These are phyloP conservation scores for Lunularia cruciata DNA, from an alignment of 225 moss, liverwort and hornwort genomes.

Conservation along the genomic window DNA sequence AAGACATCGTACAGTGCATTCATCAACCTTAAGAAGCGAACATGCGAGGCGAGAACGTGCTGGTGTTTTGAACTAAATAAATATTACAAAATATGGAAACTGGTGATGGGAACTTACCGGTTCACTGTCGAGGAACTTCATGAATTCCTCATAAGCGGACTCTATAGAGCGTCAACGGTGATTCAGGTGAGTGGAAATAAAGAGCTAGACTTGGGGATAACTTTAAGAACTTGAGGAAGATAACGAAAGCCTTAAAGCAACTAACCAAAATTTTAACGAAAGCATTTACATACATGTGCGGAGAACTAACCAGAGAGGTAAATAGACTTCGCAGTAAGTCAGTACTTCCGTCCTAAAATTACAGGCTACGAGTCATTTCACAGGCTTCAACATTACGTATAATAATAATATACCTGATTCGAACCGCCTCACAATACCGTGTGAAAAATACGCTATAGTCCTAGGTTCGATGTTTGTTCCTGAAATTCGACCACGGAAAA, in stretches of 20 bases:
- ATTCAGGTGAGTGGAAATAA: too few species aligned
- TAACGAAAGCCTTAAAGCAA: too few species aligned
- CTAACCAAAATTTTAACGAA: background rate
- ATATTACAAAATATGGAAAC: too few species aligned
- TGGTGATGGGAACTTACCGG: constrained; percentile 29
- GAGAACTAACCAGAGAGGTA: background rate
- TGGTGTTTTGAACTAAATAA: background rate
- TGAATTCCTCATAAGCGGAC: constrained; percentile 17
- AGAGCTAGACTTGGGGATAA: too few species aligned
- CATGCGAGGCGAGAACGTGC: background rate
- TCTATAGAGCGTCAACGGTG: constrained; percentile 23
- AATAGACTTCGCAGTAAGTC: background rate
- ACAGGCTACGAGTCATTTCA: background rate
- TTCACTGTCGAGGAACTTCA: constrained; percentile 29
- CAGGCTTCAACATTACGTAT: background rate
- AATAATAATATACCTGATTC: constrained; percentile 63
- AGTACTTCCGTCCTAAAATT: background rate
- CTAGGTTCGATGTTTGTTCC: constrained; percentile 55
- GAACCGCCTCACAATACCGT: constrained; percentile 69
- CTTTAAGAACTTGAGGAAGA: background rate
- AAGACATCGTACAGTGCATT: background rate
- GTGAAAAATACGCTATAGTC: constrained; percentile 52
- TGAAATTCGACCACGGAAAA: constrained; percentile 19
- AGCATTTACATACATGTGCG: too few species aligned
- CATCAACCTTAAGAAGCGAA: background rate